Base-by-base conservation (phyloP, 495 filamentous ascomycete species). In the Daldinia childiae region DNA sequence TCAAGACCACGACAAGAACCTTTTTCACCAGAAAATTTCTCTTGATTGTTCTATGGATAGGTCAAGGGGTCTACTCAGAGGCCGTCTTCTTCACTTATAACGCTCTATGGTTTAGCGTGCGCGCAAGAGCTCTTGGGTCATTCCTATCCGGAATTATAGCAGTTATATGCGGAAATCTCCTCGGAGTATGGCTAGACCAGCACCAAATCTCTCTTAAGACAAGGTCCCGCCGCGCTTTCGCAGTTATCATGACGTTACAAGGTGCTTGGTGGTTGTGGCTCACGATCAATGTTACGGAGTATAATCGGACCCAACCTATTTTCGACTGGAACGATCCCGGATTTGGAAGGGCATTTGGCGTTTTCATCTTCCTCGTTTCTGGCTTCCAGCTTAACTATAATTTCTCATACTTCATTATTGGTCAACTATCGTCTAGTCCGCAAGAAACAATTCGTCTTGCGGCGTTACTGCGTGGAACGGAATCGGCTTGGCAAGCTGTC, bases 371-470 rank as follows among this genome's bases (percentile, higher is more conserved):
- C 65, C 82, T 87, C 76, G 86, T 86, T 34, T 74, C 82, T 24
- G 84, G 86, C 0, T 91, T 91, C 72, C 88, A 90, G 75, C 62
- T 89, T 19, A 90, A 90, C 66, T 90, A 90, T 73, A 82, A 90
- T 65, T 90, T 85, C 71, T 72, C 89, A 81, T 89, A 89, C 79
- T 91, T 90, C 71, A 79, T 90, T 62, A 84, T 90, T 39, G 81
- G 84, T 19, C 87, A 90, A 61, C 62, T 91, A 36, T 87, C 89
- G 7, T 74, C 83, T 11, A 78, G 80, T 43, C 81, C 87, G 14
- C 82, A 84, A 39, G 86, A 90, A 68, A 82, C 90, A 3, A 82
- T 91, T 36, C 83, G 89, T n/a, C 84, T 88, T 67, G 82, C 87
- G 1, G 87, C 85, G 8, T 76, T 91, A 54, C 76, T 91, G 30